Conservation (phyloP, 225 moss, liverwort and hornwort genomes). For the Straminergon stramineum region DNA sequence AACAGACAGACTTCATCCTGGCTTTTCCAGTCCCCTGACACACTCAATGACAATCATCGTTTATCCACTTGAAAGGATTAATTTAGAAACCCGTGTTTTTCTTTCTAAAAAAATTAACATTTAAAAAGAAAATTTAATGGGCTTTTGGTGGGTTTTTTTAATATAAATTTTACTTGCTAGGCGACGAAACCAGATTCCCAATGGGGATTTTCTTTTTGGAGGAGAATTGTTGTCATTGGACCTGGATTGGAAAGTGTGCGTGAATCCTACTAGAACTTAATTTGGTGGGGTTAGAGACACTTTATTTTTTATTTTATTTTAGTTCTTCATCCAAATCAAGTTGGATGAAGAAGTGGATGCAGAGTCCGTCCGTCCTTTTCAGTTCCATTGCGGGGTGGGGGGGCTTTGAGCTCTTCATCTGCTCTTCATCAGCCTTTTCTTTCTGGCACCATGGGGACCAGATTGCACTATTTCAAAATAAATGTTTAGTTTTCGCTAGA, state of each 20-base stretch:
- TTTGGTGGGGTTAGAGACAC: background rate
- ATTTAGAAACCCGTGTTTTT: background rate
- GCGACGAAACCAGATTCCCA: background rate
- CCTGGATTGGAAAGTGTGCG: background rate
- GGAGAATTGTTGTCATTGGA: constrained; percentile 2
- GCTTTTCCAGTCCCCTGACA: background rate
- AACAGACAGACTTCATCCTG: background rate
- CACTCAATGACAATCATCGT: background rate
- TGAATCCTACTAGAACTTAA: background rate
- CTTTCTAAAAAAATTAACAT: too few species aligned
- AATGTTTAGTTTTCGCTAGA: too few species aligned
- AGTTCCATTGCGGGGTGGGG: background rate
- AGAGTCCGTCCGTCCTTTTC: background rate
- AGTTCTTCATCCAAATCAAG: background rate
- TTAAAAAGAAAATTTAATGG: background rate
- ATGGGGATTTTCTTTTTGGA: background rate
- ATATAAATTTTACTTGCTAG: background rate
- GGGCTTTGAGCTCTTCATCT: background rate
- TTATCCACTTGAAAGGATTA: background rate
- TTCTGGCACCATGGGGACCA: too few species aligned
- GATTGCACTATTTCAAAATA: too few species aligned
- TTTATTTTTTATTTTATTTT: background rate
- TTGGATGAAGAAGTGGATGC: background rate
- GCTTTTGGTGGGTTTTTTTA: background rate
- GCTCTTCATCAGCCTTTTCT: too few species aligned